A percentile compares a stretch with the other conserved stretches of the same genome.
phyloP scores from a whole-genome alignment of 495 filamentous ascomycete species.

The Endocarpon pusillum region DNA sequence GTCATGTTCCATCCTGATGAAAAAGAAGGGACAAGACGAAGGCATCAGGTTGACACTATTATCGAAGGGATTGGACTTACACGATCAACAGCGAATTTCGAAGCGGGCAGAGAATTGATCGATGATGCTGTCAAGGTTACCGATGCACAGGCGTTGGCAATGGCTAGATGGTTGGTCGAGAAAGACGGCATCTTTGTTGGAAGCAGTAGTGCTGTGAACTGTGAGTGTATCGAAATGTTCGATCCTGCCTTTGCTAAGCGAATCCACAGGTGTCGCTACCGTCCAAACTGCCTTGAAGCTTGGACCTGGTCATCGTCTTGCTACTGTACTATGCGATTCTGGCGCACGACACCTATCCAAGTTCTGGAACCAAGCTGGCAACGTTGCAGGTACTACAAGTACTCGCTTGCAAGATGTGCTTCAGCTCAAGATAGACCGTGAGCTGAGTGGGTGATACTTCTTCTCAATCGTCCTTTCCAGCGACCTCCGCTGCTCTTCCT shows the following conservation, averaged over 20 bases:
- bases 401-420: slow-evolving; percentile 36
- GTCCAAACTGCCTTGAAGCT: slow-evolving; percentile 59
- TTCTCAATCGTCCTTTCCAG: too few species aligned
- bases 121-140: slow-evolving; percentile 82
- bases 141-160: slow-evolving; percentile 79
- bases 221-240: slow-evolving; percentile 24
- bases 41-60: slow-evolving; percentile 86
- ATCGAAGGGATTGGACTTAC: slow-evolving; percentile 96
- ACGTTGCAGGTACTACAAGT: slow-evolving; percentile 40
- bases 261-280: slow-evolving; percentile 51
- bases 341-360: slow-evolving; percentile 83
- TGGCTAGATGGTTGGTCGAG: slow-evolving; percentile 92
- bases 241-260: neutral
- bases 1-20: slow-evolving; percentile 91
- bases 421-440: too few species aligned
- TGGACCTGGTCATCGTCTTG: slow-evolving; percentile 62
- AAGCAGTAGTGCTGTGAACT: slow-evolving; percentile 90
- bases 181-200: slow-evolving; percentile 91
- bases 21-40: slow-evolving; percentile 69
- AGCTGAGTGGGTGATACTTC: too few species aligned
- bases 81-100: slow-evolving; percentile 78
- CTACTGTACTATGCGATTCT: slow-evolving; percentile 84
- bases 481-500: too few species aligned
- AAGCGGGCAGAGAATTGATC: slow-evolving; percentile 64
- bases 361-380: slow-evolving; percentile 75